A percentile compares a stretch with the other conserved stretches of the same genome.
Conservation (phyloP, 805 yeast genomes). For the Brettanomyces naardenensis region DNA sequence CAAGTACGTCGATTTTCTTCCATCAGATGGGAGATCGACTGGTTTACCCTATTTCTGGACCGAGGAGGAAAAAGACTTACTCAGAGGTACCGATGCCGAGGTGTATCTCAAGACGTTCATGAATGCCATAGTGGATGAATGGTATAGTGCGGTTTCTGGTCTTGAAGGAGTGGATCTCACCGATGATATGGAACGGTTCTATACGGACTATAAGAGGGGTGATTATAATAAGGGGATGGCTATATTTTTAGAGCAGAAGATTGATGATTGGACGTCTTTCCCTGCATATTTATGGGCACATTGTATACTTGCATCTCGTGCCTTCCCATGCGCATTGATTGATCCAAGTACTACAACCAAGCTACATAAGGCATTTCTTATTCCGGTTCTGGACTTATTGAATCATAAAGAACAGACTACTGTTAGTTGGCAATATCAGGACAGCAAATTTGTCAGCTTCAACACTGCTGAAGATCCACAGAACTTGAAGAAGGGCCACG, state of each 20-base stretch:
- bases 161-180: constrained; percentile 13
- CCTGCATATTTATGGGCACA: constrained; percentile 71
- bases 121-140: constrained; percentile 45
- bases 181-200: constrained; percentile 18
- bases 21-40: constrained; percentile 31
- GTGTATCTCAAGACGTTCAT: constrained; percentile 42
- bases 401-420: constrained; percentile 57
- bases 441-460: constrained; percentile 26
- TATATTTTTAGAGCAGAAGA: constrained; percentile 3
- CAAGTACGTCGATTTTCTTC: constrained; percentile 44
- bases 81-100: constrained; percentile 68
- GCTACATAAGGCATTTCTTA: constrained; percentile 49
- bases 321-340: constrained; percentile 71
- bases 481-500: constrained; percentile 35
- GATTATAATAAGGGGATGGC: neutral
- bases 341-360: constrained; percentile 21
- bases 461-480: constrained; percentile 24
- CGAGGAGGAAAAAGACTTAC: constrained; percentile 36
- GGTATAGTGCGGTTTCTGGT: constrained; percentile 32
- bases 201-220: constrained; percentile 10
- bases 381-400: constrained; percentile 73
- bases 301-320: constrained; percentile 63
- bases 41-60: constrained; percentile 67
- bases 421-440: constrained; percentile 51
- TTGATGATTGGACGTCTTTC: constrained; percentile 52